Percentiles rank a stretch among this genome's conserved stretches.
Conservation (phyloP, 805 yeast genomes). For the Candida incommunis region DNA sequence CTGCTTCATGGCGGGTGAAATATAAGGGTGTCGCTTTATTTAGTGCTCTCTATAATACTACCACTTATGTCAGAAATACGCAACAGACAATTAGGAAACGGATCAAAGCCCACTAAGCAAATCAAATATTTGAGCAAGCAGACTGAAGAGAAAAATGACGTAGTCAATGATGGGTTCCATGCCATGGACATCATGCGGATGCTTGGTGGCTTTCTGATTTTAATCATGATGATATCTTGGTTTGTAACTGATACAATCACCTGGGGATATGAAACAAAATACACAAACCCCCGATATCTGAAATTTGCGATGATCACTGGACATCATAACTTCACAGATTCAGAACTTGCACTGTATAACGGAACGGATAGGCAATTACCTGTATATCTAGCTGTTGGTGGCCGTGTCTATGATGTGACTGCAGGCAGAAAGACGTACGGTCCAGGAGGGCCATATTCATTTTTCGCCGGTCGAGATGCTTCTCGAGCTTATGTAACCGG, state of each 20-base stretch:
- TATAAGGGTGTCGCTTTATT: no score
- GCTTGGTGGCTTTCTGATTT: constrained; percentile 30
- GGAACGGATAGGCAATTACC: constrained; percentile 38
- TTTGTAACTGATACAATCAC: constrained; percentile 40
- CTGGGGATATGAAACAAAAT: constrained; percentile 49
- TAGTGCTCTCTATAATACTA: no score
- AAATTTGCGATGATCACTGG: constrained; percentile 15
- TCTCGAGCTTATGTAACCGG: constrained; percentile 63
- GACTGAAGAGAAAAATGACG: no score
- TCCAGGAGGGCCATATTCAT: constrained; percentile 39
- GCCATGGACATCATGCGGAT: constrained; percentile 32
- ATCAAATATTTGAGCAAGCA: no score
- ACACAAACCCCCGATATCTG: constrained; percentile 31
- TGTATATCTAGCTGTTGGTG: constrained; percentile 44
- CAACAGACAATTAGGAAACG: no score
- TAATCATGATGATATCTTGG: constrained; percentile 39
- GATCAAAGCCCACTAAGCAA: no score
- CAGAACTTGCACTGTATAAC: constrained; percentile 33
- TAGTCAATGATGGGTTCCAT: no score
- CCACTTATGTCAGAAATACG: no score
- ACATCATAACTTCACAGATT: constrained; percentile 26
- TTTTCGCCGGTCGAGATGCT: constrained; percentile 51
- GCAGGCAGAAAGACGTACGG: constrained; percentile 39
- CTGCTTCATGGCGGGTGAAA: no score
- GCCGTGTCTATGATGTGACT: constrained; percentile 52